Base-by-base conservation (phyloP, 129 eudicot genomes). In the Scalesia atractyloides region DNA sequence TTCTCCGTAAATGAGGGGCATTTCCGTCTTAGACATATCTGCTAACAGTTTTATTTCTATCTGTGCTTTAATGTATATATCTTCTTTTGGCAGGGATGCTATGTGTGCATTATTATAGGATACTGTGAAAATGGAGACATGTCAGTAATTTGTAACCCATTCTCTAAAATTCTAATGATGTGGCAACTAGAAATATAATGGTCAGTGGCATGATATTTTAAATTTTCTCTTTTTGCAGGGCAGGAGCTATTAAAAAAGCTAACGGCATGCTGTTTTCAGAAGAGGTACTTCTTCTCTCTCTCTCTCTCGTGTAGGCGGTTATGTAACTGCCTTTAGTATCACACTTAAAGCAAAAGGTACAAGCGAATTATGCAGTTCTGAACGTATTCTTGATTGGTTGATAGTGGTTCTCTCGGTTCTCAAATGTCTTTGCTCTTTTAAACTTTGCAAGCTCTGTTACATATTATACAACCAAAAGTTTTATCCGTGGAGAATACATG, bases 111-210 rank as follows among this genome's bases (percentile, higher is more conserved):
- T 64, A 82, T 94, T 67, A 90, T 90, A 50, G 99, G 97, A n/a
- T 94, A 94, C 72, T 94, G 99, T 72, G 96, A 94, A 84, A 97
- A 93, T 54, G 99, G 99, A 74, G 99, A 94, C 85, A 94, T 94
- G 99, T 94, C 76, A 94, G 99, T 79, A 63, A 34, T 68, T 74
- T 80, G 51, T 11, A 39, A 39, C 70, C 56, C 46, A 30, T 67
- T 41, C 68, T 19, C 30, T 52, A 33, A 39, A 12, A 43, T 69
- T 70, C 33, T 62, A 67, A 60, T 48, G 59, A 60, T 60, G n/a
- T 49, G 17, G 3, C 18, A 24, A 56, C 60, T 56, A 7, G 66
- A 63, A 24, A 57, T 44, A 52, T 72, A 73, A 54, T 46, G 15
- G 20, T 63, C 54, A 43, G 68, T 69, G 62, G 5, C 59, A 34